A percentile compares a stretch with the other conserved stretches of the same genome.
Conservation (phyloP, 2,329 filamentous ascomycete species). For the Parascedosporium putredinis region DNA sequence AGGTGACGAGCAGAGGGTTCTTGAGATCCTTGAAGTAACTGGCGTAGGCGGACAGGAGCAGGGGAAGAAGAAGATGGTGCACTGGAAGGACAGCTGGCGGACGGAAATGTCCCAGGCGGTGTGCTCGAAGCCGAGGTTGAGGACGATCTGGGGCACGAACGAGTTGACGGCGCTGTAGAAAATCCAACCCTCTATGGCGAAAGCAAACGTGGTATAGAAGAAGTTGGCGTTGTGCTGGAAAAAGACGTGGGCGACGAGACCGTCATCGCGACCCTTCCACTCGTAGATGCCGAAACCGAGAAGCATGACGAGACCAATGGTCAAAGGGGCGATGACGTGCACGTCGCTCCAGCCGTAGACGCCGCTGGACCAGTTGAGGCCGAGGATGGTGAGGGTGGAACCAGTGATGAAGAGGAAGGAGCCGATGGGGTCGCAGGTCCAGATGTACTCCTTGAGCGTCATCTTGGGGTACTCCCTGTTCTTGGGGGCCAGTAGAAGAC, state of each 20-base stretch:
- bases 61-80: constrained; percentile 27
- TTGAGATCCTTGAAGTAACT: constrained; percentile 38
- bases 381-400: constrained; percentile 32
- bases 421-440: constrained; percentile 38
- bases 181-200: constrained; percentile 48
- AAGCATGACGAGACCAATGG: constrained; percentile 29
- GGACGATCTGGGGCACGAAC: constrained; percentile 35
- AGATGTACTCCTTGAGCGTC: constrained; percentile 27
- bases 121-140: constrained; percentile 37
- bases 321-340: constrained; percentile 29
- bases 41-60: constrained; percentile 26
- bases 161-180: constrained; percentile 44
- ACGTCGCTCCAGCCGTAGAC: constrained; percentile 28
- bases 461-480: constrained; percentile 25
- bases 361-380: constrained; percentile 34
- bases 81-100: constrained; percentile 33
- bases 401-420: constrained; percentile 31
- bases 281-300: constrained; percentile 30
- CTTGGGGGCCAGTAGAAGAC: constrained; percentile 36
- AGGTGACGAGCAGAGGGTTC: constrained; percentile 33
- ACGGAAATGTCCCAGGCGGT: constrained; percentile 36
- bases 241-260: constrained; percentile 45
- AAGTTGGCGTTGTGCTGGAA: constrained; percentile 44
- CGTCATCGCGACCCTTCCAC: constrained; percentile 43
- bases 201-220: constrained; percentile 41